Evolutionary conservation across 352 stramenopile species (phyloP).

Genomic region (Phytophthora podocarpi): DNA sequence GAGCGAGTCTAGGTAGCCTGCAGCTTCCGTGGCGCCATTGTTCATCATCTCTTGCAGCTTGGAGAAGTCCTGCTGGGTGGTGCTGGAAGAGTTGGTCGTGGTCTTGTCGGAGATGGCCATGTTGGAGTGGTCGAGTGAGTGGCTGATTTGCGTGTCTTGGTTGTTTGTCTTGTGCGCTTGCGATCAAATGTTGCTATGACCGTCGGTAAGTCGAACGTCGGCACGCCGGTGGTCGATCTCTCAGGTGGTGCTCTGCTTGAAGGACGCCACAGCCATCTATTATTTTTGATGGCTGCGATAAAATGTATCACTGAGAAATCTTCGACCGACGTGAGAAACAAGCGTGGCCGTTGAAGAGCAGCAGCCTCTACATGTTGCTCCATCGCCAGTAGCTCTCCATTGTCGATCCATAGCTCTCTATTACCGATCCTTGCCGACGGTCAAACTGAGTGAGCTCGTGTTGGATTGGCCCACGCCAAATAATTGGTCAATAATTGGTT

Average conservation of each 20-base stretch:
- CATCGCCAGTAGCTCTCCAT: no score
- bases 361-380: background rate
- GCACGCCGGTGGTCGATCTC: background rate
- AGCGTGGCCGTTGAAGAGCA: background rate
- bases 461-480: no score
- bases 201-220: background rate
- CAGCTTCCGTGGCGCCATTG: constrained; percentile 30
- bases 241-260: background rate
- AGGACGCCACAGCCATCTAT: constrained; percentile 2
- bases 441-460: no score
- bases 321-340: constrained; percentile 6
- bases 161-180: constrained; percentile 8
- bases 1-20: constrained; percentile 43
- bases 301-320: constrained; percentile 27
- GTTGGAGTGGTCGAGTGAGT: background rate
- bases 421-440: no score
- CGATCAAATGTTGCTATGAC: constrained; percentile 24
- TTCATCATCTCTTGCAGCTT: constrained; percentile 47
- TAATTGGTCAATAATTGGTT: no score
- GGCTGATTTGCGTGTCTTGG: background rate
- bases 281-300: constrained; percentile 14
- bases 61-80: constrained; percentile 35
- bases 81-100: constrained; percentile 19
- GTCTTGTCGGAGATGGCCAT: constrained; percentile 36
- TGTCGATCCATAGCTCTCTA: no score